Percentiles rank a stretch among this genome's conserved stretches.
These are phyloP conservation scores for Tricladium varicosporioides DNA, from an alignment of 2,329 filamentous ascomycete species.

Conservation along the genomic window DNA sequence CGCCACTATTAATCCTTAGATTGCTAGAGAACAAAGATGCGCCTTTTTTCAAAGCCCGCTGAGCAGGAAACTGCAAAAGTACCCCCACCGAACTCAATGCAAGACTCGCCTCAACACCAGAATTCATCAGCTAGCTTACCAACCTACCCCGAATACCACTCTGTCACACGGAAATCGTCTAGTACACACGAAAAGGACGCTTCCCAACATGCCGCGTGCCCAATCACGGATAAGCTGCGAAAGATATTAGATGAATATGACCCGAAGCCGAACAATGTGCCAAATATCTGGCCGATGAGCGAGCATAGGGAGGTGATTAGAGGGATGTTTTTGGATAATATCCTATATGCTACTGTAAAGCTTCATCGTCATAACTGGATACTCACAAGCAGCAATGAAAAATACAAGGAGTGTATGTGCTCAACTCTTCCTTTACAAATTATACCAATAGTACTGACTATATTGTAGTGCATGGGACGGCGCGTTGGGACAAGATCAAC, in stretches of 20 bases:
- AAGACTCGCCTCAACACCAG: background rate
- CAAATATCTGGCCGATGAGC: conserved; percentile 5
- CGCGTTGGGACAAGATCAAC: conserved; percentile 17
- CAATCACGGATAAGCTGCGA: background rate
- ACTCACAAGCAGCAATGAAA: conserved; percentile 15
- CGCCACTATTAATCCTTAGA: too few species aligned
- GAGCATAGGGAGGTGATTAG: conserved; percentile 13
- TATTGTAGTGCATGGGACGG: background rate
- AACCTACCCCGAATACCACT: background rate
- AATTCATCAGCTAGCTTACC: background rate
- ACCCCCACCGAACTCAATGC: background rate
- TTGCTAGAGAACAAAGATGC: background rate
- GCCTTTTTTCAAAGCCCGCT: background rate
- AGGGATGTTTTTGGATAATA: conserved; percentile 17
- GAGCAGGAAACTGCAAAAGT: background rate
- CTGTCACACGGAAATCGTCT: background rate
- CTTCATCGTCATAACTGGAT: conserved; percentile 21
- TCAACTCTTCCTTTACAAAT: background rate
- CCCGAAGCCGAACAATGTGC: background rate
- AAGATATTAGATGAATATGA: conserved; percentile 20
- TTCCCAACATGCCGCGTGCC: background rate
- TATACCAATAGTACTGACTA: too few species aligned
- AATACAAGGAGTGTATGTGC: conserved; percentile 16
- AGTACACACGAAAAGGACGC: background rate
- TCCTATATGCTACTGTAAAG: conserved; percentile 15